These are phyloP conservation scores for Podaxis carcinomalis DNA, from an alignment of 768 basidiomycete species.

Conservation along the genomic window DNA sequence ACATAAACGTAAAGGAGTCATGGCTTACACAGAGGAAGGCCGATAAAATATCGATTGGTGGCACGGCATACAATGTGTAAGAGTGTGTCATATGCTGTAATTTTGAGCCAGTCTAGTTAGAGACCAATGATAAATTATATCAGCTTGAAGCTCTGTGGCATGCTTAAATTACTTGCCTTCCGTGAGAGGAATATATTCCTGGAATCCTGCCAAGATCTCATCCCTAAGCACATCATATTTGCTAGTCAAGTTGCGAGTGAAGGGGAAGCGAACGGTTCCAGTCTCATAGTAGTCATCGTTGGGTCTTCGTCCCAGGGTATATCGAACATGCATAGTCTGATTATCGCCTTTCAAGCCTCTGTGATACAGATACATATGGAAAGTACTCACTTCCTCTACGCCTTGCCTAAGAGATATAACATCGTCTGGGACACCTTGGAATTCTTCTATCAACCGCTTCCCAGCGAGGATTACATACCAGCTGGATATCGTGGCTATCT, in stretches of 20 bases:
- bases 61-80: not conserved
- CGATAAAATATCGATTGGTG: slow-evolving; percentile 9
- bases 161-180: slow-evolving; percentile 19
- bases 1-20: not conserved
- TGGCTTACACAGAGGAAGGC: slow-evolving; percentile 8
- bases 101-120: not conserved
- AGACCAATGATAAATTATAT: not conserved
- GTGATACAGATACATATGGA: not conserved
- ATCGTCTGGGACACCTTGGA: slow-evolving; percentile 28
- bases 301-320: slow-evolving; percentile 21
- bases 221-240: slow-evolving; percentile 10
- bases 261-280: not conserved
- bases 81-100: not conserved
- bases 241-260: slow-evolving; percentile 6
- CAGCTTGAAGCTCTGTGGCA: not conserved
- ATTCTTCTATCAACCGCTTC: slow-evolving; percentile 21
- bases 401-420: slow-evolving; percentile 24
- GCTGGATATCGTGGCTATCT: slow-evolving; percentile 18
- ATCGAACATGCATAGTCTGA: slow-evolving; percentile 23
- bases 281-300: not conserved
- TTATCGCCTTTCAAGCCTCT: not conserved
- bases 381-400: slow-evolving; percentile 21
- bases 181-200: slow-evolving; percentile 5
- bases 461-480: slow-evolving; percentile 30
- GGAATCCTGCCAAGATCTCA: slow-evolving; percentile 6